phyloP scores from a whole-genome alignment of 2,329 filamentous ascomycete genomes.

The Botrytis medusae region DNA sequence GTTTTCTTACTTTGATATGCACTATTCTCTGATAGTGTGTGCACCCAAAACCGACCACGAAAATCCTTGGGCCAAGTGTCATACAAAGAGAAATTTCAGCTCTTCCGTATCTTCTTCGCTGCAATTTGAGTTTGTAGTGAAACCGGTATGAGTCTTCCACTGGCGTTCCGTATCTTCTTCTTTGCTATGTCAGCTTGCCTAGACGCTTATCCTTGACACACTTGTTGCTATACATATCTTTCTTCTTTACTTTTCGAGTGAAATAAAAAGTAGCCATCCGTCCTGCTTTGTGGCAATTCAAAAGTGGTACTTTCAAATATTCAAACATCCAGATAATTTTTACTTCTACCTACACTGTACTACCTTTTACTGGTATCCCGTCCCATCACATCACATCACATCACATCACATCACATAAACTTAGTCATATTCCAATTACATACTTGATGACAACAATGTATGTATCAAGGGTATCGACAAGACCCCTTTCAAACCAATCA shows the following conservation, averaged over 20 bases:
- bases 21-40: background rate
- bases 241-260: slow-evolving; percentile 13
- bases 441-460: slow-evolving; percentile 31
- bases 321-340: background rate
- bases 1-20: background rate
- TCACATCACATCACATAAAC: background rate
- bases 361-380: background rate
- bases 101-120: slow-evolving; percentile 9
- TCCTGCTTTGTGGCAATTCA: background rate
- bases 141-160: background rate
- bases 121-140: background rate
- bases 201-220: background rate
- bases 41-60: background rate
- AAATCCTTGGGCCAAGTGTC: background rate
- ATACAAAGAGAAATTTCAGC: slow-evolving; percentile 8
- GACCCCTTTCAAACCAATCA: slow-evolving; percentile 32
- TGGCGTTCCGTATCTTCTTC: slow-evolving; percentile 12
- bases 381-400: background rate
- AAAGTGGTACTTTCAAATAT: background rate
- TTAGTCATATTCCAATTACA: background rate
- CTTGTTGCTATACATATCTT: background rate
- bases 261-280: slow-evolving; percentile 1
- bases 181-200: slow-evolving; percentile 1
- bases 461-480: slow-evolving; percentile 33
- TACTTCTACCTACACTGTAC: background rate